Base-by-base conservation (phyloP, 768 basidiomycete species). In the Fomitopsis pulvina region DNA sequence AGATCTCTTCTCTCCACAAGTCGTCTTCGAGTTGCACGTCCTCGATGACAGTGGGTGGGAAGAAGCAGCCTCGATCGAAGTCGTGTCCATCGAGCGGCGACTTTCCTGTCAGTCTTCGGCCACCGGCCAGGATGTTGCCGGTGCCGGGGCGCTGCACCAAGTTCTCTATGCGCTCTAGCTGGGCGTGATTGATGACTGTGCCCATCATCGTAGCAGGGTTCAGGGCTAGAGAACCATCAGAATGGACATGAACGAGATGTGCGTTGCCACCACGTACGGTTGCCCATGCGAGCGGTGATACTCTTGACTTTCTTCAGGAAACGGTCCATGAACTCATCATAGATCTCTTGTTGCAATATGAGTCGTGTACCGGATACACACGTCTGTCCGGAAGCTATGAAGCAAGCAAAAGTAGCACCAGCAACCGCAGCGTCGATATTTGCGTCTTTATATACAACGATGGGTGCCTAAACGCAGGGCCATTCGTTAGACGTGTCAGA, bases 301-400 rank as follows among this genome's bases (percentile, higher is more conserved):
- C 71, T 73, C 50, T 73, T 65, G 1, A 79, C 72, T 60, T 92
- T 92, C 47, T 73, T 65, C 10, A 87, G 58, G 63, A 91, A 82
- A 16, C 60, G 61, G 6, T 63, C 58, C 71, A 90, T 73, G 65
- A 92, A 92, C 2, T 66, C 64, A 40, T 87, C 77, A 54, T 88
- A 90, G 41, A 92, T 73, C 8, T 66, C 62, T 38, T 80, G 77
- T 50, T 92, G 88, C 6, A 92, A 67, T 4, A 92, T 71, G 18
- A 92, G 70, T n/a, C 90, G 78, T 11, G 88, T 83, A n/a, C 88
- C 90, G 1, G 90, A 92, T n/a, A 92, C 85, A 52, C 90, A 92
- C 8, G 90, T 92, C 68, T 93, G 91, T 2, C 91, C 91, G 21
- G 87, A 89, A 1, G 91, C 91, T 44, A 93, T 71, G 57, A 92